Evolutionary conservation across 169 alveolate genomes (phyloP).

Genomic region (Plasmodium malariae): DNA sequence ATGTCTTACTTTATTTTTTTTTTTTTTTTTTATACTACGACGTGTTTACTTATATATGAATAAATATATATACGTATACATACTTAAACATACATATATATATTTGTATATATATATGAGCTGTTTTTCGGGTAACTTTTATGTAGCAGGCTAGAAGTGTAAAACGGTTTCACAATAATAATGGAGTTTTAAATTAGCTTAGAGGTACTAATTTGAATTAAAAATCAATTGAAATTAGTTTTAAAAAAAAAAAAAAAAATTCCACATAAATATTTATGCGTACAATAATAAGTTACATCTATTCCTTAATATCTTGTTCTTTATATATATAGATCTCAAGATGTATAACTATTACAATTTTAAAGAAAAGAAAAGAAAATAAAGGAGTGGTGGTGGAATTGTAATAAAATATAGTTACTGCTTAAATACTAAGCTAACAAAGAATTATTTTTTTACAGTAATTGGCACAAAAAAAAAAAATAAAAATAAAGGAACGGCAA

Average conservation of each 20-base stretch:
- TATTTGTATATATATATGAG: background rate
- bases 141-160: background rate
- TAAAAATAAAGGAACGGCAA: background rate
- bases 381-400: background rate
- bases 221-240: constrained; percentile 1
- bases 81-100: background rate
- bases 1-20: background rate
- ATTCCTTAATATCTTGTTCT: background rate
- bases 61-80: background rate
- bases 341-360: background rate
- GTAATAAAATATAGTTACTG: constrained; percentile 10
- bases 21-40: constrained; percentile 3
- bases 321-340: background rate
- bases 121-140: background rate
- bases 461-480: background rate
- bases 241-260: background rate
- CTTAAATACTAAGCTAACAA: constrained; percentile 20
- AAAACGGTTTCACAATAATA: background rate
- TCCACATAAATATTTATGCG: background rate
- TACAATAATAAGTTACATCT: background rate
- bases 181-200: background rate
- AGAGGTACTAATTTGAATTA: background rate
- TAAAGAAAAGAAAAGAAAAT: background rate
- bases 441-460: constrained; percentile 13
- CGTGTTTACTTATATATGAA: background rate